Percentiles rank a stretch among this genome's conserved stretches.
These are phyloP conservation scores for Phlebopus sp. DNA, from an alignment of 1,284 basidiomycete genomes.

Conservation along the genomic window DNA sequence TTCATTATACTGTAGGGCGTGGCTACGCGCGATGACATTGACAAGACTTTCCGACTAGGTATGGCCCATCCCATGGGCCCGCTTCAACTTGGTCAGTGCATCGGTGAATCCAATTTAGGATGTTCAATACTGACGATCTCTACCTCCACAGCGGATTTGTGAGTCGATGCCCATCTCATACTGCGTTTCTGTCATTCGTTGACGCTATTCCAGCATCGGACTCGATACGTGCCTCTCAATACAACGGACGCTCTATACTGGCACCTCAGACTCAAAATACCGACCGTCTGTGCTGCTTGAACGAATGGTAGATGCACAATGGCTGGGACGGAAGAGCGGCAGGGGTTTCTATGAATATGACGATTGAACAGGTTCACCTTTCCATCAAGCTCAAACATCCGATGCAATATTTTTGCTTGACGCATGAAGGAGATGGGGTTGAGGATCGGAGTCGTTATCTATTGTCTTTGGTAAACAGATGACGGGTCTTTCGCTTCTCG, in stretches of 20 bases:
- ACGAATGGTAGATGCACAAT: conserved; percentile 95
- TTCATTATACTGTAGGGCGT: conserved; percentile 53
- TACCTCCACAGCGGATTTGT: conserved; percentile 70
- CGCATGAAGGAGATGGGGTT: too few species aligned
- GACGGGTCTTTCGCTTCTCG: too few species aligned
- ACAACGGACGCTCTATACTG: conserved; percentile 83
- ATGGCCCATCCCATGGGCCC: conserved; percentile 98
- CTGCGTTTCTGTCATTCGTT: conserved; percentile 3
- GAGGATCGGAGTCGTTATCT: too few species aligned
- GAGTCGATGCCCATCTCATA: conserved; percentile 28
- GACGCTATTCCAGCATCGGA: conserved; percentile 65
- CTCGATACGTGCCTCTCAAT: conserved; percentile 90
- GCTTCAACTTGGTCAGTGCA: conserved; percentile 64
- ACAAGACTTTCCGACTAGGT: conserved; percentile 88
- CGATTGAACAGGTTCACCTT: conserved; percentile 4
- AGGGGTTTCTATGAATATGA: conserved; percentile 85
- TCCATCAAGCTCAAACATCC: background rate
- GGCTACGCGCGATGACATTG: conserved; percentile 92
- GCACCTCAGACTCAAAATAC: conserved; percentile 95
- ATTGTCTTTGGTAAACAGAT: too few species aligned
- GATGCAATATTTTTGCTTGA: background rate
- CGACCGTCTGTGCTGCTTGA: conserved; percentile 89
- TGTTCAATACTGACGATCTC: background rate
- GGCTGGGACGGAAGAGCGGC: conserved; percentile 90
- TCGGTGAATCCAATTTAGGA: background rate